These are phyloP conservation scores for Coniferiporia sulphurascens DNA, from an alignment of 1,284 basidiomycete genomes.

Conservation along the genomic window DNA sequence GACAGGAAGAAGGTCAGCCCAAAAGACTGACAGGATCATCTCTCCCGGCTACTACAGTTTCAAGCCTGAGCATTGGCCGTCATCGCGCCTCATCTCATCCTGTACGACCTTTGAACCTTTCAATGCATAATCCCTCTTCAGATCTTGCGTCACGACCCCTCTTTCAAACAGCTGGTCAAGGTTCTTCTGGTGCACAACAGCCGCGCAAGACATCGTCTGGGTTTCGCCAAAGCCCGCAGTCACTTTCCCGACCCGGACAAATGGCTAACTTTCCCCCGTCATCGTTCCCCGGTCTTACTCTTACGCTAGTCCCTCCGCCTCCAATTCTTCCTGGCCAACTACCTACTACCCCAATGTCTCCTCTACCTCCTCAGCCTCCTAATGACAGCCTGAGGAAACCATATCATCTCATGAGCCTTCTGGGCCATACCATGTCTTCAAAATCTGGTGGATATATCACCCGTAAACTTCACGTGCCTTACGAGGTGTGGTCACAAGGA, in stretches of 20 bases:
- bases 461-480: slow-evolving; percentile 80
- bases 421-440: slow-evolving; percentile 78
- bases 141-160: slow-evolving; percentile 36
- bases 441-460: slow-evolving; percentile 86
- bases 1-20: slow-evolving; percentile 2
- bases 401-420: slow-evolving; percentile 83
- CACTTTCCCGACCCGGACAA: slow-evolving; percentile 46
- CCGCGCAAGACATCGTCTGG: slow-evolving; percentile 50
- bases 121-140: slow-evolving; percentile 27
- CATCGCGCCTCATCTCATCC: slow-evolving; percentile 66
- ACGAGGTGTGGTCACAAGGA: slow-evolving; percentile 86
- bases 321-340: slow-evolving; percentile 48
- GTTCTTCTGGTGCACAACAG: slow-evolving; percentile 21
- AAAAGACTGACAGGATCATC: slow-evolving; percentile 35
- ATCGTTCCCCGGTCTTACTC: slow-evolving; percentile 24
- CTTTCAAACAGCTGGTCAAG: slow-evolving; percentile 30
- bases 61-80: slow-evolving; percentile 36
- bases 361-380: slow-evolving; percentile 65
- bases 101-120: slow-evolving; percentile 25
- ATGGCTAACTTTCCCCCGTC: slow-evolving; percentile 35
- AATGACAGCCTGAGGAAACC: slow-evolving; percentile 75
- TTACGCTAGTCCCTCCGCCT: slow-evolving; percentile 46
- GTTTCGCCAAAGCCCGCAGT: slow-evolving; percentile 46
- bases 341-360: slow-evolving; percentile 70
- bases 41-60: slow-evolving; percentile 36